A percentile compares a stretch with the other conserved stretches of the same genome.
Evolutionary conservation across 2,329 filamentous ascomycete genomes (phyloP).

Genomic region (Apiospora kogelbergensis): DNA sequence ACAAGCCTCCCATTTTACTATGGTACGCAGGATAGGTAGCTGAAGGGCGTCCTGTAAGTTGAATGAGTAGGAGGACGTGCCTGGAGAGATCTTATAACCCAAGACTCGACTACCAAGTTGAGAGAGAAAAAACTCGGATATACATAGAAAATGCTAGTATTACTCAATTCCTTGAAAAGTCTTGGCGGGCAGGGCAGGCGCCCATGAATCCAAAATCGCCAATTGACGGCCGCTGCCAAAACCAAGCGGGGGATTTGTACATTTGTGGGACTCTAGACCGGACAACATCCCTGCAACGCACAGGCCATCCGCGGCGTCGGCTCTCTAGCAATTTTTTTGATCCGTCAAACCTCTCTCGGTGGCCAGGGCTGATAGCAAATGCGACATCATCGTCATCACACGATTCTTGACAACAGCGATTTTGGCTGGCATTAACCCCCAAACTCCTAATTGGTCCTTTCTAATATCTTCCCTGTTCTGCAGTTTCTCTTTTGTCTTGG

Average conservation of each 20-base stretch:
- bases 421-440: background rate
- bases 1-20: background rate
- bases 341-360: slow-evolving; percentile 6
- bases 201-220: background rate
- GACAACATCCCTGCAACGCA: background rate
- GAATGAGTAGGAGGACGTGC: background rate
- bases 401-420: background rate
- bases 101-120: background rate
- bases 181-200: background rate
- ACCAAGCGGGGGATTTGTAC: too few relatives aligned
- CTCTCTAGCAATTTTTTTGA: slow-evolving; percentile 13
- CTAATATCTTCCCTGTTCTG: slow-evolving; percentile 7
- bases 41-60: background rate
- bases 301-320: slow-evolving; percentile 1
- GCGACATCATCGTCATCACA: slow-evolving; percentile 9
- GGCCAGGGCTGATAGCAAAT: slow-evolving; percentile 2
- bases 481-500: slow-evolving; percentile 9
- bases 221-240: background rate
- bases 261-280: too few relatives aligned
- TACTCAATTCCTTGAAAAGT: background rate
- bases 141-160: background rate
- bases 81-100: background rate
- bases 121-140: slow-evolving; percentile 2
- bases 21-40: background rate
- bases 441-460: slow-evolving; percentile 15